phyloP scores from a whole-genome alignment of 352 stramenopile genomes.

The Phytophthora idaei region DNA sequence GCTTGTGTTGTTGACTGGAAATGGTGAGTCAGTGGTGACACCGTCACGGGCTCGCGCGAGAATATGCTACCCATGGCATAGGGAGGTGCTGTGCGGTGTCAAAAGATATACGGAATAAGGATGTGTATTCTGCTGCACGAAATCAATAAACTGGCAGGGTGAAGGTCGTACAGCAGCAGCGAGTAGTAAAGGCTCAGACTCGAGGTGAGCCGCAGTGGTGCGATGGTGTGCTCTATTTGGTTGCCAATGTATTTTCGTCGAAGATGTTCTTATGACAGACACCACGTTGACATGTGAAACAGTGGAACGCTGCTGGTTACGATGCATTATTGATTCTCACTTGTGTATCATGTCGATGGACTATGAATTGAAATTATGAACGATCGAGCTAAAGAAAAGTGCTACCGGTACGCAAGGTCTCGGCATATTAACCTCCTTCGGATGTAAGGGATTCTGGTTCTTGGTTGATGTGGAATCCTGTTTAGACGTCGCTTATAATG shows the following conservation, averaged over 20 bases:
- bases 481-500: slow-evolving; percentile 26
- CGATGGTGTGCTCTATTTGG: slow-evolving; percentile 9
- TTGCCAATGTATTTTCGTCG: slow-evolving; percentile 14
- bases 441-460: not conserved
- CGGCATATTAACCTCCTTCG: not conserved
- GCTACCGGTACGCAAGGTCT: not conserved
- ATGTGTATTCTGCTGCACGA: not conserved
- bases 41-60: slow-evolving; percentile 58
- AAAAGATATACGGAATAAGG: not conserved
- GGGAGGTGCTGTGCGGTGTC: not conserved
- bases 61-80: slow-evolving; percentile 58
- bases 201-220: not conserved
- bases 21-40: slow-evolving; percentile 66
- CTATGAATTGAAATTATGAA: slow-evolving; percentile 17
- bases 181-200: not conserved
- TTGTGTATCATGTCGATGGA: not conserved
- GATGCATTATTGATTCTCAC: not conserved
- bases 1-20: slow-evolving; percentile 70
- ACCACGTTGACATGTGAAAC: not conserved
- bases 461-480: not conserved
- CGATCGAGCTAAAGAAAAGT: slow-evolving; percentile 9
- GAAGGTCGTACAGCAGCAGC: not conserved
- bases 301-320: too few species aligned
- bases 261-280: not conserved
- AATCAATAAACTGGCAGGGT: not conserved